Base-by-base conservation (phyloP, 192 early-diverging fungal species). In the Coemansia sp. region DNA sequence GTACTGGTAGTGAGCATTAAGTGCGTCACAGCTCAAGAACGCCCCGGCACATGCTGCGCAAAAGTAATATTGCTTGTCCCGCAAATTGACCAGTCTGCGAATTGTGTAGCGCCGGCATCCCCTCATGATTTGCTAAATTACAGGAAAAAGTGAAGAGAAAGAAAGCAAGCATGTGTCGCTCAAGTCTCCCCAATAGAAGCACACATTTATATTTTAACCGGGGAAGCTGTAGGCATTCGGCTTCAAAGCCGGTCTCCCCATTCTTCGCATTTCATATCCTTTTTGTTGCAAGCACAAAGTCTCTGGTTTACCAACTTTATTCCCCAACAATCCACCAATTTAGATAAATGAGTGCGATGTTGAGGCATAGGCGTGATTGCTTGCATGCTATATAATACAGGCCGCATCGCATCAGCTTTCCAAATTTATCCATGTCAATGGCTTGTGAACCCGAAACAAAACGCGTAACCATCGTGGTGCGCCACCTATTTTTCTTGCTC, bases 1-100 rank as follows among this genome's bases (percentile, higher is more conserved):
- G 17, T 43, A 47, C 45, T 47, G 45, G 45, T 49, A 58, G 46
- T 58, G 56, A 9, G 56, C 56, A 15, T 28, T 31, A 0, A 58
- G 36, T 40, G 56, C 56, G 20, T 58, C 56, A 26, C 44, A 36
- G 26, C 26, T 58, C 38, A 58, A n/a, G 28, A 58, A 58, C 14
- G 44, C 56, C 8, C 56, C 56, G 20, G 32, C 34, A 30, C 56
- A 58, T 5, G 26, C 46, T 3, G 6, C 14, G 16, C 56, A 58
- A 16, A 40, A 48, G 41, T 48, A 58, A 28, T 58, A 47, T 30
- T 28, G 44, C 17, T 48, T 48, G 11, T 58, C 56, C 5, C 56
- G 44, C 11, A 14, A 38, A 18, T 9, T 9, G 11, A 37, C 49
- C 16, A 51, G 21, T 17, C 12, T 9, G 17, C n/a, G 32, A 2